Percentiles rank a stretch among this genome's conserved stretches.
Evolutionary conservation across 805 yeast genomes (phyloP).

Genomic region (Saitoella complicata): DNA sequence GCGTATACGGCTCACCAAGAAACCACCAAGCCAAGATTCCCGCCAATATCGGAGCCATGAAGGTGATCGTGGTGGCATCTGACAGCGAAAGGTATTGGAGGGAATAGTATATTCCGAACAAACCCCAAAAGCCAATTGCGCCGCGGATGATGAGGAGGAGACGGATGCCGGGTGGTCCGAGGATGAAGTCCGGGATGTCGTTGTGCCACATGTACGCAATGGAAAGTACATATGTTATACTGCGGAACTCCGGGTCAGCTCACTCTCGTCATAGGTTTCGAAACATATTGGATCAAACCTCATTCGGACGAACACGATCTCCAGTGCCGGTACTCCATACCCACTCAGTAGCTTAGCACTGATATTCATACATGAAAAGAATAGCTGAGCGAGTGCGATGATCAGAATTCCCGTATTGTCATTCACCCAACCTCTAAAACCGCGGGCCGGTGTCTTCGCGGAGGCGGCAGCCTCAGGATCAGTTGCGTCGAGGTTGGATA

Average conservation of each 20-base stretch:
- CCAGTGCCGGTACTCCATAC: constrained; percentile 53
- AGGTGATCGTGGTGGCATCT: constrained; percentile 69
- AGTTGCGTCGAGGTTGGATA: too few relatives aligned
- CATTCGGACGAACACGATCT: constrained; percentile 68
- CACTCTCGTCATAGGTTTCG: too few relatives aligned
- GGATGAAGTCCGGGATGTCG: constrained; percentile 43
- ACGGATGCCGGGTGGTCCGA: constrained; percentile 51
- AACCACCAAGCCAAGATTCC: constrained; percentile 55
- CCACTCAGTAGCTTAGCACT: constrained; percentile 61
- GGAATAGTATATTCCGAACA: constrained; percentile 61
- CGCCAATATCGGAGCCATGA: constrained; percentile 61
- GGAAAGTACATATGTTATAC: constrained; percentile 48
- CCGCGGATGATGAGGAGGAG: constrained; percentile 46
- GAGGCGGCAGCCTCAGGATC: too few relatives aligned
- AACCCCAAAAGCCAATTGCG: constrained; percentile 60
- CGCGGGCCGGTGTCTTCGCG: too few relatives aligned
- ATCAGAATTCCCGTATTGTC: constrained; percentile 40
- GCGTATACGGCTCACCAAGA: constrained; percentile 48
- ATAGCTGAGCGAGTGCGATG: constrained; percentile 46
- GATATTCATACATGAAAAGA: constrained; percentile 62
- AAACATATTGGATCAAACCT: too few relatives aligned
- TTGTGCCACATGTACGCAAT: constrained; percentile 36
- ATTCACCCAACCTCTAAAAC: constrained; percentile 5
- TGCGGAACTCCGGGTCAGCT: background rate
- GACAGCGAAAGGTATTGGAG: constrained; percentile 51